Evolutionary conservation across 805 yeast genomes (phyloP).

Genomic region (Saccharomycopsis fermentans): DNA sequence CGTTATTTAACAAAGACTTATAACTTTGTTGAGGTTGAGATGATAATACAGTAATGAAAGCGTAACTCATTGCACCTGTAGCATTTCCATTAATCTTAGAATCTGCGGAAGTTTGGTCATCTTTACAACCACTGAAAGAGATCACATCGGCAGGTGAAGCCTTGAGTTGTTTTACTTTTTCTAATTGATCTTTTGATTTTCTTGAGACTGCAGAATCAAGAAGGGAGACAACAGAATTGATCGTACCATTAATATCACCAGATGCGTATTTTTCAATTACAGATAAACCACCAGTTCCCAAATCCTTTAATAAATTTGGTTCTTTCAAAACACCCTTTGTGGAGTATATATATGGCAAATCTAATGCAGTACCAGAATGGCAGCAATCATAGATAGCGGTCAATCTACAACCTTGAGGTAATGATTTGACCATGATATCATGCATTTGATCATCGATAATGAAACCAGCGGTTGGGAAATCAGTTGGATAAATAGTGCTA

Average conservation of each 20-base stretch:
- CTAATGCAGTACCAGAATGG: slow-evolving; percentile 66
- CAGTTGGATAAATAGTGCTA: slow-evolving; percentile 53
- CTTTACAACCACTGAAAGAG: slow-evolving; percentile 61
- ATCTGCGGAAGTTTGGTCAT: slow-evolving; percentile 52
- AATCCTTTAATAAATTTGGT: slow-evolving; percentile 58
- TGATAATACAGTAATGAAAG: slow-evolving; percentile 50
- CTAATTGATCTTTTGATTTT: slow-evolving; percentile 7
- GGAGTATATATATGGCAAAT: slow-evolving; percentile 59
- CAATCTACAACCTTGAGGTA: slow-evolving; percentile 55
- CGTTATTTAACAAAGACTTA: slow-evolving; percentile 48
- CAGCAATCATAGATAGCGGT: slow-evolving; percentile 69
- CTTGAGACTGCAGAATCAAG: slow-evolving; percentile 10
- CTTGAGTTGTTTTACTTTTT: slow-evolving; percentile 37
- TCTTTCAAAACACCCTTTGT: slow-evolving; percentile 67
- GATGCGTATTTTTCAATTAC: slow-evolving; percentile 44
- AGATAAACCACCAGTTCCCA: slow-evolving; percentile 47
- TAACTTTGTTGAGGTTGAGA: slow-evolving; percentile 48
- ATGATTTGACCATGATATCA: slow-evolving; percentile 46
- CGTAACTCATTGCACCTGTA: slow-evolving; percentile 70
- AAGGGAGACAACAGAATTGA: slow-evolving; percentile 13
- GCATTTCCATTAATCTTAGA: slow-evolving; percentile 51
- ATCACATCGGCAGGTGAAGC: slow-evolving; percentile 60
- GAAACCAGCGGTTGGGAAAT: slow-evolving; percentile 50
- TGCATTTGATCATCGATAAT: slow-evolving; percentile 60
- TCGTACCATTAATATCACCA: slow-evolving; percentile 31